Conservation (phyloP, 202 grass and related monocot genomes). For the Cymbopogon flexuosus region DNA sequence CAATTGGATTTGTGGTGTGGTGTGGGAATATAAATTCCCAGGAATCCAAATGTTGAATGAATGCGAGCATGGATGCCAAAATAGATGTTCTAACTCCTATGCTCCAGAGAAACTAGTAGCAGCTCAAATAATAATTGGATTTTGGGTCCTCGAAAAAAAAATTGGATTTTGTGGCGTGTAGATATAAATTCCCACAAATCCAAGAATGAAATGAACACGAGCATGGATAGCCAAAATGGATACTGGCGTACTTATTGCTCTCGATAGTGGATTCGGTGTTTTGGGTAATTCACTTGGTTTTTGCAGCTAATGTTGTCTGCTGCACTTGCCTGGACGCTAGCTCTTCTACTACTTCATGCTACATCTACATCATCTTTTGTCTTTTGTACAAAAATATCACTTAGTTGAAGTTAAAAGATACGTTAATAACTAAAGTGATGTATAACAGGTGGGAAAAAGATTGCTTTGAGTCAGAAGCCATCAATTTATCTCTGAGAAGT, state of each 20-base stretch:
- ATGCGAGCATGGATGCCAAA: no score
- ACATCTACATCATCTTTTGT: neutral
- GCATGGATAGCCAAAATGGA: neutral
- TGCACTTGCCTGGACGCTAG: neutral
- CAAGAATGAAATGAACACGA: neutral
- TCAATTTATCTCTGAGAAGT: no score
- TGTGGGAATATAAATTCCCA: neutral
- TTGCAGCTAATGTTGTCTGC: neutral
- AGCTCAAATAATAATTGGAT: no score
- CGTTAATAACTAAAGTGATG: neutral
- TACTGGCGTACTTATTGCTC: neutral
- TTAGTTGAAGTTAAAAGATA: neutral
- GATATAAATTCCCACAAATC: neutral
- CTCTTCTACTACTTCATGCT: neutral
- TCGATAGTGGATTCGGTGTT: no score
- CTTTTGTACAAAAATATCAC: neutral
- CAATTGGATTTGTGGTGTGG: neutral
- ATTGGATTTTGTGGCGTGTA: neutral
- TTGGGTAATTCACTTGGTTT: no score
- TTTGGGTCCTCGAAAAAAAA: no score
- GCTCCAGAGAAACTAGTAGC: no score
- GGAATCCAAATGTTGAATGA: no score
- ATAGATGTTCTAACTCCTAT: no score
- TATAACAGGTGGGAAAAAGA: neutral
- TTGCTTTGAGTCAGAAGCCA: neutral